Base-by-base conservation (phyloP, 805 yeast species). In the Pichia nanzhaoensis region DNA sequence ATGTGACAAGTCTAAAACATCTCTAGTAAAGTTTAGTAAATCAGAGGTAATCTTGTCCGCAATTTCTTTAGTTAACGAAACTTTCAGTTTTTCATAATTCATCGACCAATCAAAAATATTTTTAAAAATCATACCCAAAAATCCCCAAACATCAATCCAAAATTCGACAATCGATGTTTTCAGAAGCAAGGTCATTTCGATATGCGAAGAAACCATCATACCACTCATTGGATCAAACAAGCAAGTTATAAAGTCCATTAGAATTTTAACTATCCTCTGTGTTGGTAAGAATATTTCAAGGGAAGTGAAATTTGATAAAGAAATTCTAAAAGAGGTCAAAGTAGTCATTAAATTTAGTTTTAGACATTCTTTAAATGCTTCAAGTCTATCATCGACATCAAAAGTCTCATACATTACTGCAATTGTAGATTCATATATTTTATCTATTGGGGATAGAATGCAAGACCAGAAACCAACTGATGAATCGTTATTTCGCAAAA, bases 331-430 rank as follows among this genome's bases (percentile, higher is more conserved):
- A 0, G 88, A 77, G 3, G 52, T 53, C 5, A 88, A 53, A 8
- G 80, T 72, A 7, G 65, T 57, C 2, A 63, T 55, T 13, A 81
- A 57, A 45, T 75, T 69, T 8, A 64, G 56, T 9, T 62, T 60
- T 21, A 89, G 63, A 32, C 81, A 57, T 4, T 71, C 73, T 39
- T 70, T 75, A n/a, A 86, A 69, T 31, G 89, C 87, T 60, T 85
- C 95, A 31, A 77, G 64, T 55, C 96, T 74, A 16, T 90, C 96
- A 45, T 78, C 80, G 13, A 81, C 85, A 59, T 88, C 95, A 60
- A 77, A 84, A 0, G 85, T 77, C 52, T 85, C 91, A 55, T 84
- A 82, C 3, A 89, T 59, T 18, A 87, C 70, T 50, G 82, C 82
- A 5, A 84, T 72, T 1, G 90, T 83, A 1, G 82, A 72, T 56